These are phyloP conservation scores for Prunus fruticosa DNA, from an alignment of 306 rosid genomes.

Conservation along the genomic window DNA sequence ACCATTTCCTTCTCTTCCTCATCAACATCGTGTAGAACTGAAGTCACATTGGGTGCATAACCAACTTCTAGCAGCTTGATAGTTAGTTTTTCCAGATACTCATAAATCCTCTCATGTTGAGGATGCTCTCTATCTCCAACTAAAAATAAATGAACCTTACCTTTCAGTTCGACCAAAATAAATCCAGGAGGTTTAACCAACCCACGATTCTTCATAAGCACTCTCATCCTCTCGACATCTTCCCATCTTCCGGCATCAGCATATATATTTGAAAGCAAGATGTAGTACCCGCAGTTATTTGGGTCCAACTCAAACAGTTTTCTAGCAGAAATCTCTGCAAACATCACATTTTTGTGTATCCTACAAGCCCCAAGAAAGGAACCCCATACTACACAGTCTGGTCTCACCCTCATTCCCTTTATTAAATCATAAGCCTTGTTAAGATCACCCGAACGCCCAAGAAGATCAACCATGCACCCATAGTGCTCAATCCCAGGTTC, in stretches of 20 bases:
- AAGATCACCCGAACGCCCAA: slow-evolving; percentile 73
- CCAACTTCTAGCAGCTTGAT: slow-evolving; percentile 65
- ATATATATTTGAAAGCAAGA: slow-evolving; percentile 69
- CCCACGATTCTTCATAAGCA: slow-evolving; percentile 55
- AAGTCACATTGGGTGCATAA: slow-evolving; percentile 50
- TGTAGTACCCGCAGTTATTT: slow-evolving; percentile 68
- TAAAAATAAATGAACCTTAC: slow-evolving; percentile 63
- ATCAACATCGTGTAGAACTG: slow-evolving; percentile 71
- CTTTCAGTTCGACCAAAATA: slow-evolving; percentile 74
- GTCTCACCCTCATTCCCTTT: slow-evolving; percentile 58
- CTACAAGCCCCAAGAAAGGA: slow-evolving; percentile 79
- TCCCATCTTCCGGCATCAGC: slow-evolving; percentile 79
- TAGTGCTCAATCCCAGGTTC: slow-evolving; percentile 78
- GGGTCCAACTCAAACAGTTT: slow-evolving; percentile 70
- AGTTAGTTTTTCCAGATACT: slow-evolving; percentile 50
- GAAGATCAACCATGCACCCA: slow-evolving; percentile 79
- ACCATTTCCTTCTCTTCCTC: slow-evolving; percentile 77
- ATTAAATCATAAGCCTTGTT: slow-evolving; percentile 64
- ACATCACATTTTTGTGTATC: slow-evolving; percentile 65
- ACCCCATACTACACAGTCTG: slow-evolving; percentile 75
- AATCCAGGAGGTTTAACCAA: slow-evolving; percentile 72
- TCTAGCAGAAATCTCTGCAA: slow-evolving; percentile 66
- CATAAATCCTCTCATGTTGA: slow-evolving; percentile 54
- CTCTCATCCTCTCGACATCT: slow-evolving; percentile 70
- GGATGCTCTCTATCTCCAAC: slow-evolving; percentile 83